phyloP scores from a whole-genome alignment of 176 grass and related monocot species.

The Thinopyrum elongatum region DNA sequence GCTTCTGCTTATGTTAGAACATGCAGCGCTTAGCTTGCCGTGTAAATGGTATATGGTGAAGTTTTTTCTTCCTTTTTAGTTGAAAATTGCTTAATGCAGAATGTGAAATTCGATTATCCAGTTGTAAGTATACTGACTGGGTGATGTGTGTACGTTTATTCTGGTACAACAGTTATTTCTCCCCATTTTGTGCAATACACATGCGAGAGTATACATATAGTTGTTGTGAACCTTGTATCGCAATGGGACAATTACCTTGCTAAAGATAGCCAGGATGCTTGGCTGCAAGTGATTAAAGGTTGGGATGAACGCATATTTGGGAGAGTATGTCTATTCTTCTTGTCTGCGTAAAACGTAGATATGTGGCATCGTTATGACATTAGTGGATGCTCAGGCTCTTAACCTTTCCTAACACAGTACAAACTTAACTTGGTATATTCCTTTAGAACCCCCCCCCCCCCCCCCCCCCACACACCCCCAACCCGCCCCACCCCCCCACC shows the following conservation, averaged over 20 bases:
- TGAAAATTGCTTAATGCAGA: background rate
- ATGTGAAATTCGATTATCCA: background rate
- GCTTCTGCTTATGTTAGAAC: background rate
- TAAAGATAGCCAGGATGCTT: background rate
- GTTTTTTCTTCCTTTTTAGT: background rate
- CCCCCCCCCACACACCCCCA: too few species aligned
- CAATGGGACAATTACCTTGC: background rate
- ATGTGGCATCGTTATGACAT: background rate
- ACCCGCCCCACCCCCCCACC: background rate
- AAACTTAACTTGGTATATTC: background rate
- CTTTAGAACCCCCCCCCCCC: too few species aligned
- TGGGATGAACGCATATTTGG: background rate
- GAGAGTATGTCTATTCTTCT: background rate
- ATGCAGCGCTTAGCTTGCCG: background rate
- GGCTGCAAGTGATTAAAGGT: background rate
- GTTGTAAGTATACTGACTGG: background rate
- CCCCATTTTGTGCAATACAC: background rate
- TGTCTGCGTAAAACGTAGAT: background rate
- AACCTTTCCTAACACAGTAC: background rate
- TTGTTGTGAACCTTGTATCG: background rate
- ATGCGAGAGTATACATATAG: background rate
- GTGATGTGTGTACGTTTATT: background rate
- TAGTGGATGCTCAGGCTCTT: background rate
- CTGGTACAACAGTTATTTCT: background rate
- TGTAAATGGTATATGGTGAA: background rate